phyloP scores from a whole-genome alignment of 495 filamentous ascomycete species.

The Aspergillus sclerotioniger region DNA sequence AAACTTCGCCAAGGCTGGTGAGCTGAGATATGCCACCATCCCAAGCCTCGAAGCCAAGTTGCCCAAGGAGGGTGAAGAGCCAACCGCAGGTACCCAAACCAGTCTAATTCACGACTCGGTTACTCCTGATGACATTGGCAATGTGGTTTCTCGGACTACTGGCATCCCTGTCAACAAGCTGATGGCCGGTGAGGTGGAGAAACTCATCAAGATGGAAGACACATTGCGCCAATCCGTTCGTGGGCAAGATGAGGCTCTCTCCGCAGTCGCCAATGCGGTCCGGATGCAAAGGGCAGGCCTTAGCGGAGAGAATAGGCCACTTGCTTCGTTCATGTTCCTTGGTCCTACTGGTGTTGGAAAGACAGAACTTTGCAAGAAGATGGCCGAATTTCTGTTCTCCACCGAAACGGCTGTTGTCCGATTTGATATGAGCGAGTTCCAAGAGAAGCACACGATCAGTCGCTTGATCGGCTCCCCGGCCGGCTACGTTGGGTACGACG shows the following conservation, averaged over 20 bases:
- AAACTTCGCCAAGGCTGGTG: constrained; percentile 85
- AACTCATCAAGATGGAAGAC: constrained; percentile 93
- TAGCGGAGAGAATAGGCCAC: constrained; percentile 83
- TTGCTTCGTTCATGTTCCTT: constrained; percentile 96
- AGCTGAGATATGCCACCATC: constrained; percentile 83
- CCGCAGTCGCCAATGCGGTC: constrained; percentile 88
- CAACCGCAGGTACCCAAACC: constrained; percentile 45
- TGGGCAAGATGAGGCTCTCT: constrained; percentile 91
- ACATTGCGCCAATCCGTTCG: constrained; percentile 78
- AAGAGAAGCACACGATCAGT: constrained; percentile 94
- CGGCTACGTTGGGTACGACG: constrained; percentile 95
- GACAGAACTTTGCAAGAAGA: constrained; percentile 95
- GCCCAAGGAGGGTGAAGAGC: constrained; percentile 65
- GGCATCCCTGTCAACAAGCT: constrained; percentile 91
- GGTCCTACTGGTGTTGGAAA: constrained; percentile 97
- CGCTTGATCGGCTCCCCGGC: constrained; percentile 89
- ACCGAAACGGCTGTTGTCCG: constrained; percentile 85
- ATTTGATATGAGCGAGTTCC: constrained; percentile 98
- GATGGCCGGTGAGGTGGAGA: constrained; percentile 88
- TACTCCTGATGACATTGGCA: constrained; percentile 87
- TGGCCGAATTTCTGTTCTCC: constrained; percentile 89
- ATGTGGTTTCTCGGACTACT: constrained; percentile 84
- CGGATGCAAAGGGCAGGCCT: constrained; percentile 91
- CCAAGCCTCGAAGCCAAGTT: constrained; percentile 75
- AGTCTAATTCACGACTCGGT: constrained; percentile 85